Percentiles rank a stretch among this genome's conserved stretches.
Conservation (phyloP, 2,329 filamentous ascomycete genomes). For the Zasmidium angulare region DNA sequence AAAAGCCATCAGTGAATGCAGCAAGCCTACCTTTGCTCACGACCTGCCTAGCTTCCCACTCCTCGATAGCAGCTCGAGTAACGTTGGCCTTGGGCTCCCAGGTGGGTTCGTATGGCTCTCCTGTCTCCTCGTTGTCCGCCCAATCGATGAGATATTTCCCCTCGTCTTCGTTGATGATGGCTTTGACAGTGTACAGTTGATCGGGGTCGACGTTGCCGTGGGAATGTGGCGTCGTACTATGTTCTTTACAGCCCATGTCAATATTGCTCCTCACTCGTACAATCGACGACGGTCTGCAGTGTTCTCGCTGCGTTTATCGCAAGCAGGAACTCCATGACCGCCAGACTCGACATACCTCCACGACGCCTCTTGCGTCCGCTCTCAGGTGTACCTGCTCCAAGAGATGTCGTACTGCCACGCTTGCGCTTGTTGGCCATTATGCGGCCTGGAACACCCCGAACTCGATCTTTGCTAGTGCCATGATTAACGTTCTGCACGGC, state of each 20-base stretch:
- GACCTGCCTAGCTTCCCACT: slow-evolving; percentile 37
- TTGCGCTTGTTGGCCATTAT: slow-evolving; percentile 26
- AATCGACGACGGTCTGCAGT: no score
- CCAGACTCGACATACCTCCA: background rate
- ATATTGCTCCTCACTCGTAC: background rate
- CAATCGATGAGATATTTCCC: slow-evolving; percentile 58
- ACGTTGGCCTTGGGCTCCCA: slow-evolving; percentile 51
- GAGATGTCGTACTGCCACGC: slow-evolving; percentile 6
- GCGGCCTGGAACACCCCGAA: background rate
- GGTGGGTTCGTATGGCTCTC: slow-evolving; percentile 47
- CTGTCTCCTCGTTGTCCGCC: slow-evolving; percentile 54
- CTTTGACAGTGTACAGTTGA: slow-evolving; percentile 27
- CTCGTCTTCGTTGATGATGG: slow-evolving; percentile 35
- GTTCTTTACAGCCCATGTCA: background rate
- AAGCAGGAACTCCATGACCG: background rate
- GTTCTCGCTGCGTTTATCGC: background rate
- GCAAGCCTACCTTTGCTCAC: slow-evolving; percentile 4
- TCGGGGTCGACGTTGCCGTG: slow-evolving; percentile 30
- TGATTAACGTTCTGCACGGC: slow-evolving; percentile 2
- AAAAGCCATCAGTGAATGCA: background rate
- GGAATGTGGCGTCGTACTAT: slow-evolving; percentile 16
- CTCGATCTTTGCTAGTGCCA: slow-evolving; percentile 6
- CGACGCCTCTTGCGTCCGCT: slow-evolving; percentile 13
- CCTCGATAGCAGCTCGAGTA: slow-evolving; percentile 36
- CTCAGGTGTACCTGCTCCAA: slow-evolving; percentile 18